phyloP scores from a whole-genome alignment of 306 rosid species.

The Vicia villosa region DNA sequence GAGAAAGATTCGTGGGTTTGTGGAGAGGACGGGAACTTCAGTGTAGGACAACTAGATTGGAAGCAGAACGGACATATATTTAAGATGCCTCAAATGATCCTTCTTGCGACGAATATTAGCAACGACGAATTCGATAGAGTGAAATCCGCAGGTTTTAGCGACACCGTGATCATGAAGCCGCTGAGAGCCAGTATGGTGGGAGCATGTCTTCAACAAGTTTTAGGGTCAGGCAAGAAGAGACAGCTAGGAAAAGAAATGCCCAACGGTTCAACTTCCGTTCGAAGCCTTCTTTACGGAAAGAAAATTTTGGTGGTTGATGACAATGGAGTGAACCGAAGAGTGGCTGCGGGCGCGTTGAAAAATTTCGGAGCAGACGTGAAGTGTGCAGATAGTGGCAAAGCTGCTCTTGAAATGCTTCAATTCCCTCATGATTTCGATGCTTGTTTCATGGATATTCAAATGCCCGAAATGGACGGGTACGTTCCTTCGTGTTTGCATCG shows the following conservation, averaged over 20 bases:
- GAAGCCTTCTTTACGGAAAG: constrained; percentile 74
- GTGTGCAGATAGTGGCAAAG: constrained; percentile 88
- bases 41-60: constrained; percentile 57
- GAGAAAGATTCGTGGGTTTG: constrained; percentile 84
- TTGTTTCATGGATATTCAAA: constrained; percentile 99
- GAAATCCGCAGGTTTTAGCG: constrained; percentile 77
- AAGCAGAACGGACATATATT: constrained; percentile 64
- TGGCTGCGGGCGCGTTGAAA: constrained; percentile 94
- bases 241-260: constrained; percentile 60
- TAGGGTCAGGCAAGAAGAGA: constrained; percentile 77
- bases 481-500: background rate
- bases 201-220: constrained; percentile 97
- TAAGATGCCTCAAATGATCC: constrained; percentile 75
- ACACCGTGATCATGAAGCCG: constrained; percentile 94
- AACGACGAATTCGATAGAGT: constrained; percentile 68
- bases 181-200: constrained; percentile 96
- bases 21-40: constrained; percentile 66
- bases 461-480: constrained; percentile 99
- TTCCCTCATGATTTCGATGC: constrained; percentile 89
- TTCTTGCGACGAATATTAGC: constrained; percentile 82
- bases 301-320: constrained; percentile 93
- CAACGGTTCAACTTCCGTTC: constrained; percentile 64
- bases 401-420: constrained; percentile 81
- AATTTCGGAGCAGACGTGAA: constrained; percentile 85
- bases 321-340: constrained; percentile 83